Base-by-base conservation (phyloP, 148 eudicot genomes). In the Beta vulgaris region DNA sequence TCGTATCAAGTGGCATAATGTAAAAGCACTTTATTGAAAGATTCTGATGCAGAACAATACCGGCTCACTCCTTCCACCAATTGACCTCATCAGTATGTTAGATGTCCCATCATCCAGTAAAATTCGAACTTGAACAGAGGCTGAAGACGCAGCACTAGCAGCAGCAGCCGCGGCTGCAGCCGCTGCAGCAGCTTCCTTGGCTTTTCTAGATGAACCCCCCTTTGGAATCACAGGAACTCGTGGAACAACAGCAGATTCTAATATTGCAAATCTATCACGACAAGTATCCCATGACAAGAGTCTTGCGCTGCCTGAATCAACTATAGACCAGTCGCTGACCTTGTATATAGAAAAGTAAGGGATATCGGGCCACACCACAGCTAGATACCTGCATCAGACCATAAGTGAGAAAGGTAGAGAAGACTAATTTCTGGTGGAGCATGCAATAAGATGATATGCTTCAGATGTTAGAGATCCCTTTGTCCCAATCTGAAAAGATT, bases 251-350 rank as follows among this genome's bases (percentile, higher is more conserved):
- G 88, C 86, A 76, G 99, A 89, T 80, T 95, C 99, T 80, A 95
- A 79, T 69, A 95, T 77, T 68, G 99, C 97, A 84, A 90, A 95
- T 75, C 96, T 85, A 72, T 95, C 99, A 79, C 91, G 85, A 81
- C 99, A 95, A 18, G 90, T 85, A 83, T 95, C 99, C 99, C 99
- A 95, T 78, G 97, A 97, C 83, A 95, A 84, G 69, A 90, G 92
- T 82, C 96, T 87, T 32, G 97, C 99, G 82, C 97, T 89, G 40
- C 99, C 99, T 58, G 99, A 95, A 84, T 92, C 97, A 78, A 92
- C 96, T 21, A 95, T 81, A 29, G 99, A 89, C 99, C 99, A 92
- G 73, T 95, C 93, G 77, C 96, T 89, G 77, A 92, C 99, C 84
- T 90, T 92, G 84, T 88, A 92, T 81, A 95, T 73, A 70, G 99